Evolutionary conservation across 2,329 filamentous ascomycete genomes (phyloP).

Genomic region (Sarocladium brachiariae): DNA sequence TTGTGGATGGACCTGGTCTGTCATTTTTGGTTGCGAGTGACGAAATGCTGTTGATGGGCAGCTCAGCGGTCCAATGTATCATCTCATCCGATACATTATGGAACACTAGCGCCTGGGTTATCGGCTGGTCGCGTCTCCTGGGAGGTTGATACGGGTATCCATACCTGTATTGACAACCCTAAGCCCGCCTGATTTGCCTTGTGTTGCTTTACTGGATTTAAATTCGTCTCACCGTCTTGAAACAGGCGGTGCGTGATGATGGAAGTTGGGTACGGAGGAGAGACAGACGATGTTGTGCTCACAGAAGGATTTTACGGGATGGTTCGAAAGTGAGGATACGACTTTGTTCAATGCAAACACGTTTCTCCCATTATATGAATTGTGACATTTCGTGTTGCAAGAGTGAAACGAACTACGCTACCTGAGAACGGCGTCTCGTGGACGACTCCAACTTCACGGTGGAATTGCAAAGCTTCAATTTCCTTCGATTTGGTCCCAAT

Average conservation of each 20-base stretch:
- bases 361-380: no score
- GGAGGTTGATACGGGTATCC: constrained; percentile 13
- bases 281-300: not conserved
- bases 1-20: not conserved
- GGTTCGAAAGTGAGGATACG: not conserved
- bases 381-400: no score
- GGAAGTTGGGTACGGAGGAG: not conserved
- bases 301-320: not conserved
- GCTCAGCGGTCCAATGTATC: not conserved
- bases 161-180: not conserved
- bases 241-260: not conserved
- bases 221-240: not conserved
- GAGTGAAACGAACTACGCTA: no score
- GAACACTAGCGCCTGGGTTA: constrained; percentile 17
- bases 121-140: constrained; percentile 43
- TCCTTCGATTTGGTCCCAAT: not conserved
- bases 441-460: no score
- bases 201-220: not conserved
- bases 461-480: no score
- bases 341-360: no score
- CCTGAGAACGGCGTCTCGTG: no score
- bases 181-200: not conserved
- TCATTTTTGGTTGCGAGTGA: not conserved
- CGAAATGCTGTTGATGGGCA: constrained; percentile 1
- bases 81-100: not conserved